Base-by-base conservation (phyloP, 1,284 basidiomycete species). In the Porodaedalea pini region DNA sequence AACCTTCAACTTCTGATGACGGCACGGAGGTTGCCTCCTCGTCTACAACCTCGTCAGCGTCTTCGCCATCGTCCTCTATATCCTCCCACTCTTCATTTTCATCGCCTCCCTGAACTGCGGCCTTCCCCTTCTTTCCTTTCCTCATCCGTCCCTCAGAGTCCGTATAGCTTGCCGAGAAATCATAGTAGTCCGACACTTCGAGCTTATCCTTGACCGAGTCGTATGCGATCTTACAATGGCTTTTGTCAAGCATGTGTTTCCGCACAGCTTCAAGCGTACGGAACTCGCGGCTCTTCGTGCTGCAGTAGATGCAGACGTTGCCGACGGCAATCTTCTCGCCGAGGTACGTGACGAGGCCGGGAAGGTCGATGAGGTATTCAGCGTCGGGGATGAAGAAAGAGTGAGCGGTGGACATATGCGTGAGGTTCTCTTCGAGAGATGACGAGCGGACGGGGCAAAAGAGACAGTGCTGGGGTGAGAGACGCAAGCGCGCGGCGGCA, bases 351-450 rank as follows among this genome's bases (percentile, higher is more conserved):
- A 98, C 74, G 31, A 99, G 81, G 2, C 96, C 97, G 1, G 82
- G 64, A 29, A 90, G 71, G 71, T 99, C 93, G 63, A 90, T 75
- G 61, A 99, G 83, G 70, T 92, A 96, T 44, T 98, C 92, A 39
- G 85, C 85, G 64, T 99, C 96, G 44, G 97, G 97, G 59, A 99
- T 80, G 78, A 97, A 98, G 80, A 99, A 99, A 25, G 94, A 94
- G 73, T 99, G 97, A 0, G 72, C 72, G 43, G 73, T 71, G 32
- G 87, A 83, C 97, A 99, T 99, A 77, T 99, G 97, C 0, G 78
- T 74, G 19, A 97, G 78, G 64, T 89, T 94, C 5, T 78, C 79
- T 4, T 85, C 78, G 32, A 94, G 71, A 1, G 83, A 75, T 0
- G 75, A 36, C 8, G 82, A 79, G 11, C 74, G 65, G 41, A 75